These are phyloP conservation scores for Epichloe baconii DNA, from an alignment of 2,329 filamentous ascomycete genomes.

Conservation along the genomic window DNA sequence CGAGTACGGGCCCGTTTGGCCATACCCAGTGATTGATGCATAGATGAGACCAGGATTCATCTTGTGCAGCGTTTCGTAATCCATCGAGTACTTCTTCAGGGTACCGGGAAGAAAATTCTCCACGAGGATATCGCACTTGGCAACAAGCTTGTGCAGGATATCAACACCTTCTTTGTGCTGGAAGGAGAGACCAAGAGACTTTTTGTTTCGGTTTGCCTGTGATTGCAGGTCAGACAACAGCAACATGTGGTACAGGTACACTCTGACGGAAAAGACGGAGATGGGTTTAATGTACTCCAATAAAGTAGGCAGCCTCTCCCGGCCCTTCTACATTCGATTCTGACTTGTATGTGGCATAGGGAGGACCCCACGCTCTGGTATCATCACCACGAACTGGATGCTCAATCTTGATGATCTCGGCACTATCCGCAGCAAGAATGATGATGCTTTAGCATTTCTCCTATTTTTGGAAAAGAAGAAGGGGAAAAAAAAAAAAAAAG, in stretches of 20 bases:
- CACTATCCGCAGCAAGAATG: constrained; percentile 34
- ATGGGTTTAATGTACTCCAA: constrained; percentile 49
- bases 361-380: constrained; percentile 91
- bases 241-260: not conserved
- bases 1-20: constrained; percentile 84
- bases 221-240: not conserved
- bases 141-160: constrained; percentile 73
- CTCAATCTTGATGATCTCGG: constrained; percentile 95
- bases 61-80: constrained; percentile 66
- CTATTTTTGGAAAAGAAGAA: no score
- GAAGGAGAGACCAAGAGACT: constrained; percentile 84
- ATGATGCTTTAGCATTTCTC: not conserved
- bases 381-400: constrained; percentile 87
- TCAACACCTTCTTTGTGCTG: constrained; percentile 71
- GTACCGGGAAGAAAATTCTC: constrained; percentile 93
- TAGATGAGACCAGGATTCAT: constrained; percentile 86
- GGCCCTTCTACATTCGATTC: constrained; percentile 49
- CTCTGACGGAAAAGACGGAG: not conserved
- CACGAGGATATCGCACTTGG: constrained; percentile 81
- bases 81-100: constrained; percentile 80
- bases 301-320: constrained; percentile 90
- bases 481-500: not conserved
- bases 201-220: constrained; percentile 93
- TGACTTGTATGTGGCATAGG: constrained; percentile 67
- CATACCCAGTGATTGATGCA: constrained; percentile 92